Conservation (phyloP, 306 rosid genomes). For the Pyrus betulifolia region DNA sequence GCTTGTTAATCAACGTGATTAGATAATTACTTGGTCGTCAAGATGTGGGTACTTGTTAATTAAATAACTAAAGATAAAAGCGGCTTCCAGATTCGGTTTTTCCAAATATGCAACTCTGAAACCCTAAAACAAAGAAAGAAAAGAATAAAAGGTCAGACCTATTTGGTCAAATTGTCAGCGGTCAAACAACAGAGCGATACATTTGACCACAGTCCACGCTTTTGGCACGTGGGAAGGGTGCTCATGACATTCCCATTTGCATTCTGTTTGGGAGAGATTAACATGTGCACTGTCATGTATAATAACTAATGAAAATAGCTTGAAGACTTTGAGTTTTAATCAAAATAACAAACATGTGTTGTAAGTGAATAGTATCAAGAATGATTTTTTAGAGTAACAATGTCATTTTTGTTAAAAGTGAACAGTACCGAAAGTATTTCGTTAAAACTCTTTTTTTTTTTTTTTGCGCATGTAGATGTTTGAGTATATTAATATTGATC, state of each 20-base stretch:
- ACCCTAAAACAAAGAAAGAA: background rate
- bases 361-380: no score
- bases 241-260: constrained; percentile 3
- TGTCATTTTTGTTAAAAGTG: no score
- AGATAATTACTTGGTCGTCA: background rate
- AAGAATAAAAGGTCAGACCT: background rate
- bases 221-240: constrained; percentile 13
- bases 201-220: constrained; percentile 2
- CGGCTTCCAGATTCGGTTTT: background rate
- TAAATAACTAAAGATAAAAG: background rate
- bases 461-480: background rate
- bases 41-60: background rate
- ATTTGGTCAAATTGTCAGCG: constrained; percentile 16
- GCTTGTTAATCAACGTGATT: background rate
- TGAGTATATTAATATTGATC: background rate
- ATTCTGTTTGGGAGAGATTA: background rate
- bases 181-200: constrained; percentile 2
- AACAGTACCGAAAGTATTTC: no score
- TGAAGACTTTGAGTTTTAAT: no score
- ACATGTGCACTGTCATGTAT: background rate
- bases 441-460: background rate
- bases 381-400: no score
- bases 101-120: background rate
- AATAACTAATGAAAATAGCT: no score
- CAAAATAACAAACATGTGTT: no score